A percentile compares a stretch with the other conserved stretches of the same genome.
Conservation (phyloP, 2,329 filamentous ascomycete genomes). For the Pseudogymnoascus verrucosus region DNA sequence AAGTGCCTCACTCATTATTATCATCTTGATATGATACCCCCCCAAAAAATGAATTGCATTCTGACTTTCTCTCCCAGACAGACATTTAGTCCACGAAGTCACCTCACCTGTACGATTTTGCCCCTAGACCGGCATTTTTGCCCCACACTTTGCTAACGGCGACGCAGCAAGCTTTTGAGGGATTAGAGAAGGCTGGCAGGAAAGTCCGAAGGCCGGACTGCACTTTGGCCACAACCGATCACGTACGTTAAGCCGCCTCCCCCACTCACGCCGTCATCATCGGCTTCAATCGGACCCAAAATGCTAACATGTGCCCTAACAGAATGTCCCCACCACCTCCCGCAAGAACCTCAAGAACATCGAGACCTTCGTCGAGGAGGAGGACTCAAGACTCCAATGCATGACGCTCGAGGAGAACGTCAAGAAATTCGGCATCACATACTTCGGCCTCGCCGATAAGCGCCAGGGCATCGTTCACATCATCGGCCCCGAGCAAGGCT, state of each 20-base stretch:
- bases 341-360: constrained; percentile 92
- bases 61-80: constrained; percentile 46
- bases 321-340: constrained; percentile 91
- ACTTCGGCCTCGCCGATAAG: constrained; percentile 94
- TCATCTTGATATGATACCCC: constrained; percentile 7
- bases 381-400: constrained; percentile 88
- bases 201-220: constrained; percentile 90
- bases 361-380: constrained; percentile 86
- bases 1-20: constrained; percentile 28
- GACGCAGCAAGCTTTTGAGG: constrained; percentile 87
- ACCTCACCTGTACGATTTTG: constrained; percentile 71
- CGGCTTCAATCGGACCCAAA: background rate
- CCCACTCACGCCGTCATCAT: background rate
- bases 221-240: constrained; percentile 92
- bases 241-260: constrained; percentile 52
- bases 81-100: constrained; percentile 96
- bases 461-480: constrained; percentile 97
- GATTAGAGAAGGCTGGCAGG: constrained; percentile 79
- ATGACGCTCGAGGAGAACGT: constrained; percentile 96
- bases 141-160: constrained; percentile 18
- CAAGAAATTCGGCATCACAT: constrained; percentile 91
- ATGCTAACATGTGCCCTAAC: constrained; percentile 18
- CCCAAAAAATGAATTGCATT: background rate
- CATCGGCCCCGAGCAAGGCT: constrained; percentile 96
- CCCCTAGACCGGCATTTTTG: background rate